Evolutionary conservation across 164 flowering plant genomes (phyloP), one percentile per base, ranked within the genome.

Genomic region (Brasenia schreberi): DNA sequence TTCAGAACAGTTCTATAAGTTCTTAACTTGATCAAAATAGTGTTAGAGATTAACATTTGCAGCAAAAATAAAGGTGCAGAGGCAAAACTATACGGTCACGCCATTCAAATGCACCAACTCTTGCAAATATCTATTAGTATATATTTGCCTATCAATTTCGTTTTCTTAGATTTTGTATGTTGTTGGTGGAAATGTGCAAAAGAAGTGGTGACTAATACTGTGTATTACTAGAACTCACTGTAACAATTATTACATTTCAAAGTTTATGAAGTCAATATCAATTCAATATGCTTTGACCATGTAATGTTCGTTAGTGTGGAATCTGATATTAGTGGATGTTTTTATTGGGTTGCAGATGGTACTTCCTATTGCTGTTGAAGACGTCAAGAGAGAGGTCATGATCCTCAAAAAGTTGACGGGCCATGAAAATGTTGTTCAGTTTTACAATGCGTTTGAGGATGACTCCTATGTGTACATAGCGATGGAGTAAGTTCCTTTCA

Each of bases 291-390:
- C 53, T 45, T 4, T 12, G 7, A 7, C 12, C 53, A 45, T 45
- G 53, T 45, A 7, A 45, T 45, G 53, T 45, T 45, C 53, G 5
- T 12, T 45, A 45, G 11, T 45, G 53, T 45, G 7, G 53, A 7
- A 7, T 7, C 7, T 45, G 12, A 45, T 45, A 12, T 7, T 12
- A 45, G 11, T 45, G 53, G 60, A 27, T 39, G 39, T 42, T 76
- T 43, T n/a, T 61, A 56, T 78, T 42, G 73, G 65, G 61, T 77
- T 66, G 78, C 90, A 95, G 99, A 95, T 95, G 99, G 69, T 88
- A 72, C 96, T 88, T 77, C 97, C 97, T 7, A 86, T 94, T 77
- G 96, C 97, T 14, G 99, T 91, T 62, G 99, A 94, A 73, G 99
- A 91, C 82, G 99, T 94, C 56, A 94, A 91, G 76, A 83, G 99